phyloP scores from a whole-genome alignment of 345 rosid genomes.

The Eucalyptus regnans region DNA sequence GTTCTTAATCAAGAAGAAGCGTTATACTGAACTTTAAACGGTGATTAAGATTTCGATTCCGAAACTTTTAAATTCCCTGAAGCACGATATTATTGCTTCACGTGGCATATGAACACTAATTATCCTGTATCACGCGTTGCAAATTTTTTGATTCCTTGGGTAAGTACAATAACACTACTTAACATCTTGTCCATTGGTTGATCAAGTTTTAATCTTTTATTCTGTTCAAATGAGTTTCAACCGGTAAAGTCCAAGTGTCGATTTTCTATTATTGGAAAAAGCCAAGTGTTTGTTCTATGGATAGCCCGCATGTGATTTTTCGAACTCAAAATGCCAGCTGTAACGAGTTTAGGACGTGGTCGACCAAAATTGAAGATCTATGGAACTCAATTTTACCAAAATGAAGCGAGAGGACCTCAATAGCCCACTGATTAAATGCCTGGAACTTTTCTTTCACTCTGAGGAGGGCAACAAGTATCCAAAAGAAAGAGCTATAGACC shows the following conservation, averaged over 20 bases:
- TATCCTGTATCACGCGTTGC: not conserved
- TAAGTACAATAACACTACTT: not conserved
- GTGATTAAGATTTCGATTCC: too few relatives aligned
- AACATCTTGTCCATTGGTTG: not conserved
- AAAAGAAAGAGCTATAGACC: not conserved
- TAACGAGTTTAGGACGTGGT: not conserved
- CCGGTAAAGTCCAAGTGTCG: too few relatives aligned
- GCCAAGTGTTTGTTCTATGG: not conserved
- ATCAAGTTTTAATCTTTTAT: not conserved
- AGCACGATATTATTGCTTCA: not conserved
- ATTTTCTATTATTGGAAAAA: not conserved
- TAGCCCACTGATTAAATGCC: not conserved
- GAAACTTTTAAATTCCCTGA: too few relatives aligned
- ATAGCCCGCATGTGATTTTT: not conserved
- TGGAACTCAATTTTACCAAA: not conserved
- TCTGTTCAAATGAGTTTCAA: too few relatives aligned
- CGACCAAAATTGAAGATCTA: not conserved
- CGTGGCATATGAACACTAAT: rapidly evolving
- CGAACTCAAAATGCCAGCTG: not conserved
- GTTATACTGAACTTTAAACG: rapidly evolving
- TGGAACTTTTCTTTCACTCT: rapidly evolving
- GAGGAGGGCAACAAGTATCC: not conserved
- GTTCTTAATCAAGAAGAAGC: too few relatives aligned
- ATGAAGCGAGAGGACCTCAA: not conserved
- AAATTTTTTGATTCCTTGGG: not conserved